Evolutionary conservation across 306 rosid species (phyloP).

Genomic region (Corylus americana): DNA sequence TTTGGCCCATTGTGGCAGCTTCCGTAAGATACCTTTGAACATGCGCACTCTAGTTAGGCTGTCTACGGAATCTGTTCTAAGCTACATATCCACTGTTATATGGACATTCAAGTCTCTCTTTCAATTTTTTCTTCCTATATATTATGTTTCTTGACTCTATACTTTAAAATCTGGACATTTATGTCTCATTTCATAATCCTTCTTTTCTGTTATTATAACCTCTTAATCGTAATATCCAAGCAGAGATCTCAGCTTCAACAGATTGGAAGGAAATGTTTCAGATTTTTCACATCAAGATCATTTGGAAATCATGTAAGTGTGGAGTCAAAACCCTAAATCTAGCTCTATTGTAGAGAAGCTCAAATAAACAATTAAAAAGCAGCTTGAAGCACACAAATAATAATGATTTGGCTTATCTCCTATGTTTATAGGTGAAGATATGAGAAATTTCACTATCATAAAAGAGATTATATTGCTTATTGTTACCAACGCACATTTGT

Average conservation of each 20-base stretch:
- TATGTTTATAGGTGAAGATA: not conserved
- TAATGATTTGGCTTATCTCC: not conserved
- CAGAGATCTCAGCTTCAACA: slow-evolving; percentile 40
- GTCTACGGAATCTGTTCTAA: not conserved
- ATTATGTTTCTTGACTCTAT: too few species aligned
- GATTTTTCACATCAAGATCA: not conserved
- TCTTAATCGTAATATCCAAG: not conserved
- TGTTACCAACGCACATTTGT: not conserved
- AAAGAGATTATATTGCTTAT: not conserved
- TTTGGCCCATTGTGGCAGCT: not conserved
- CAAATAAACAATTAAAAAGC: not conserved
- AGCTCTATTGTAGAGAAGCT: not conserved
- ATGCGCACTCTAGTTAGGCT: not conserved
- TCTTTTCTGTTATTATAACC: too few species aligned
- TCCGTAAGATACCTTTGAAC: not conserved
- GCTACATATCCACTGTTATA: not conserved
- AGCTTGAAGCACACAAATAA: not conserved
- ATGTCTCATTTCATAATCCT: not conserved
- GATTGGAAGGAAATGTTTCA: slow-evolving; percentile 26
- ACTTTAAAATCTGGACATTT: not conserved
- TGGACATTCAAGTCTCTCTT: not conserved
- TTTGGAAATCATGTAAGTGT: slow-evolving; percentile 26
- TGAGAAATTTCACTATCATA: too few species aligned
- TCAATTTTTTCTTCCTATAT: too few species aligned
- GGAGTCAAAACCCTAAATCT: not conserved